Evolutionary conservation across 805 yeast genomes (phyloP).

Genomic region (Kuraishia borneana): DNA sequence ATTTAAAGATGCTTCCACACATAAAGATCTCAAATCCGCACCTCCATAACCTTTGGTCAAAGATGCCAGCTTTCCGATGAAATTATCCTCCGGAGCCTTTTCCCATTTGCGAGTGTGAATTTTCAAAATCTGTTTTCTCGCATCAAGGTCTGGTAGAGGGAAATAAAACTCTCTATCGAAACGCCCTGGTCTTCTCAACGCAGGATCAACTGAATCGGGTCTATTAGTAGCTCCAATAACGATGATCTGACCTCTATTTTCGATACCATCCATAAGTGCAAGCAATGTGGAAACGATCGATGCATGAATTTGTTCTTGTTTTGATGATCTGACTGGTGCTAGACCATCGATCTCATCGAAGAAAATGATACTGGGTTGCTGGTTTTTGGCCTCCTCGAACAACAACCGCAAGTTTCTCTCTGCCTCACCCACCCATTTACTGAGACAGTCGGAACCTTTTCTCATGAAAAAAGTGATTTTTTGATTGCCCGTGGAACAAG

Average conservation of each 20-base stretch:
- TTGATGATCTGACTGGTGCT: slow-evolving; percentile 95
- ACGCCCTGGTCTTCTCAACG: slow-evolving; percentile 92
- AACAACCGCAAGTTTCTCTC: slow-evolving; percentile 84
- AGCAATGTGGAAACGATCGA: slow-evolving; percentile 90
- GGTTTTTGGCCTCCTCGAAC: slow-evolving; percentile 92
- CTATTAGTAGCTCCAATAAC: slow-evolving; percentile 97
- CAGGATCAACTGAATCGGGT: slow-evolving; percentile 98
- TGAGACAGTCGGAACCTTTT: slow-evolving; percentile 93
- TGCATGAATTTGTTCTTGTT: slow-evolving; percentile 97
- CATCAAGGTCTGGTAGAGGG: slow-evolving; percentile 77
- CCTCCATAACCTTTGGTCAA: slow-evolving; percentile 96
- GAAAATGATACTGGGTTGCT: slow-evolving; percentile 92
- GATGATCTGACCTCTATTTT: slow-evolving; percentile 94
- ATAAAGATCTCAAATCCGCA: slow-evolving; percentile 87
- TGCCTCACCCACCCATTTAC: slow-evolving; percentile 99
- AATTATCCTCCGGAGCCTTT: slow-evolving; percentile 50
- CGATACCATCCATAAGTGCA: slow-evolving; percentile 99
- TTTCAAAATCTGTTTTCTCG: slow-evolving; percentile 66
- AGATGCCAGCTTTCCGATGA: slow-evolving; percentile 57
- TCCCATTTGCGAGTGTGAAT: slow-evolving; percentile 89
- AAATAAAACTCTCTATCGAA: slow-evolving; percentile 95
- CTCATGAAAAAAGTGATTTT: slow-evolving; percentile 96
- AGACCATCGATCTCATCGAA: slow-evolving; percentile 97
- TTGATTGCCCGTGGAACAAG: slow-evolving; percentile 73
- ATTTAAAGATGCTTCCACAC: slow-evolving; percentile 91